Conservation (phyloP, 73 alveolate species). For the Tetrahymena elliotti region DNA sequence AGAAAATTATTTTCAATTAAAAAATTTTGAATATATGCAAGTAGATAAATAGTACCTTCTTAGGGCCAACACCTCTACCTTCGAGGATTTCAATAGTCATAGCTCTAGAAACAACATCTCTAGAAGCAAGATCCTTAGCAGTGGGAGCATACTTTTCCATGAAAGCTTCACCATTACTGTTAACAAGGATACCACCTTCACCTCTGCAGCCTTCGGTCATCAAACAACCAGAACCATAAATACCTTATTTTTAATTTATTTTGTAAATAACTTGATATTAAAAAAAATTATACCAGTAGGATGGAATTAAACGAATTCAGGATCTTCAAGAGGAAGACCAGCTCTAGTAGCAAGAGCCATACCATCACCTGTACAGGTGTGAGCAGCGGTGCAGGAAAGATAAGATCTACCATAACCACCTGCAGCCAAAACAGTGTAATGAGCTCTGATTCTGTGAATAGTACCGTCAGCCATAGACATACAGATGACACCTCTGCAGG, state of each 20-base stretch:
- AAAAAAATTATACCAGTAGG: slow-evolving; percentile 89
- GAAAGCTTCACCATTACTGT: slow-evolving; percentile 78
- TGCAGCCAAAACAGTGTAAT: slow-evolving; percentile 65
- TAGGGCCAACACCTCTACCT: slow-evolving; percentile 79
- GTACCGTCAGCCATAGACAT: slow-evolving; percentile 85
- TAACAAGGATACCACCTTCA: slow-evolving; percentile 94
- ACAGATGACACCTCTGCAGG: slow-evolving; percentile 67
- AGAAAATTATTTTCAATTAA: background rate
- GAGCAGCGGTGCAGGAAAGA: slow-evolving; percentile 95
- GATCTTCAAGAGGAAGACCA: slow-evolving; percentile 86
- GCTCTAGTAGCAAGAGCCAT: slow-evolving; percentile 83
- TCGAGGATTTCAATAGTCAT: slow-evolving; percentile 76
- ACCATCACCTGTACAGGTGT: slow-evolving; percentile 96
- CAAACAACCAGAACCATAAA: slow-evolving; percentile 92
- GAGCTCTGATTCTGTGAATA: slow-evolving; percentile 82
- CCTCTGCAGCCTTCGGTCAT: slow-evolving; percentile 98
- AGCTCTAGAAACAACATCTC: slow-evolving; percentile 95
- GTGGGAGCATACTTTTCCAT: slow-evolving; percentile 75
- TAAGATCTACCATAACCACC: slow-evolving; percentile 92
- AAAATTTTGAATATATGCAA: too few species aligned
- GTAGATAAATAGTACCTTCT: background rate
- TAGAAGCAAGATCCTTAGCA: slow-evolving; percentile 87
- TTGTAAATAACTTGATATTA: too few species aligned
- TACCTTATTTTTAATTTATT: slow-evolving; percentile 58
- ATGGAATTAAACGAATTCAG: slow-evolving; percentile 95